A percentile compares a stretch with the other conserved stretches of the same genome.
Conservation (phyloP, 768 basidiomycete genomes). For the Hortiboletus flavorubellus region DNA sequence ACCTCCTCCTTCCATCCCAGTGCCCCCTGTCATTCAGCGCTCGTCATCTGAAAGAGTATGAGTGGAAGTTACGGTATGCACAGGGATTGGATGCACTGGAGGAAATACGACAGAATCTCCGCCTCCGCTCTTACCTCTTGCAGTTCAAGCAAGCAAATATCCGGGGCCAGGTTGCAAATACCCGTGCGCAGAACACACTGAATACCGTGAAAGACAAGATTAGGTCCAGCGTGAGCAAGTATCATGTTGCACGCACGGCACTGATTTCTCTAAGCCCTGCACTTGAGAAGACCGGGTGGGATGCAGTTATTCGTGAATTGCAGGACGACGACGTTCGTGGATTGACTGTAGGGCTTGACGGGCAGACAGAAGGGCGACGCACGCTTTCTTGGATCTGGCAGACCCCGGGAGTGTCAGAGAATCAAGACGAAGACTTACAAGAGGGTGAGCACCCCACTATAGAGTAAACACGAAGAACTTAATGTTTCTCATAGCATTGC, state of each 20-base stretch:
- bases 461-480: no score
- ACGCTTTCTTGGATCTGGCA: not conserved
- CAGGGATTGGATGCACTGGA: not conserved
- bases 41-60: not conserved
- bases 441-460: not conserved
- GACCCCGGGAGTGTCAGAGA: not conserved
- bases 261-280: not conserved
- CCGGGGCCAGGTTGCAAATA: not conserved
- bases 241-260: not conserved
- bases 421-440: not conserved
- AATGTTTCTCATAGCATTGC: not conserved
- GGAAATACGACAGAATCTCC: not conserved
- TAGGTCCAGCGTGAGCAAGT: not conserved
- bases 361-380: not conserved
- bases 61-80: not conserved
- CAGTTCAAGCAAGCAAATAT: not conserved
- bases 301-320: not conserved
- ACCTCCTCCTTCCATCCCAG: not conserved
- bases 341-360: not conserved
- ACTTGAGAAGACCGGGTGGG: not conserved
- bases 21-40: not conserved
- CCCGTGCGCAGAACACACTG: not conserved
- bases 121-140: not conserved
- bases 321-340: not conserved
- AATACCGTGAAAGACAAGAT: not conserved